Evolutionary conservation across 805 yeast genomes (phyloP).

Genomic region (Candida khao-thaluensis): DNA sequence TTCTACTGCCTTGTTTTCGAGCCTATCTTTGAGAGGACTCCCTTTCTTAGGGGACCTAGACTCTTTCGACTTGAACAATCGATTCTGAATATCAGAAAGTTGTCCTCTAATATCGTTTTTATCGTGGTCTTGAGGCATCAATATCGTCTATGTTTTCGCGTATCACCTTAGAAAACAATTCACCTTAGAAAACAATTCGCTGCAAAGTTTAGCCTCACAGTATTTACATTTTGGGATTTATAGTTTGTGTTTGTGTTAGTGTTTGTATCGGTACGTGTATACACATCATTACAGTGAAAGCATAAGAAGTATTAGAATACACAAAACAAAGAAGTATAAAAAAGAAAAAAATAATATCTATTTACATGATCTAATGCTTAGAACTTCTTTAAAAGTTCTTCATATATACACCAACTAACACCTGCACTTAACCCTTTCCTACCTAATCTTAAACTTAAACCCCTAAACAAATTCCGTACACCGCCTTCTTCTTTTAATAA

Average conservation of each 20-base stretch:
- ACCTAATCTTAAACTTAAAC: conserved; percentile 73
- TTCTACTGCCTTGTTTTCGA: neutral
- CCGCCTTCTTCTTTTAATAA: conserved; percentile 47
- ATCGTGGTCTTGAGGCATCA: conserved; percentile 14
- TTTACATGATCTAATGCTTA: neutral
- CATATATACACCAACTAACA: conserved; percentile 96
- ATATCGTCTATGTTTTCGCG: conserved; percentile 8
- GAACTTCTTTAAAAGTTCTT: conserved; percentile 62
- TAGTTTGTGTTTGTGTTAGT: too few relatives aligned
- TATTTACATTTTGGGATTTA: too few relatives aligned
- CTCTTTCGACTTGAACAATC: conserved; percentile 25
- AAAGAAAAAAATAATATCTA: too few relatives aligned
- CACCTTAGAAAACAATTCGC: too few relatives aligned
- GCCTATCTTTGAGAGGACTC: neutral
- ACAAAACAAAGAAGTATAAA: too few relatives aligned
- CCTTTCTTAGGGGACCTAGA: conserved; percentile 12
- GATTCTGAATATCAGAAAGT: conserved; percentile 37
- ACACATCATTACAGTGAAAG: too few relatives aligned
- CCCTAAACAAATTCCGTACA: conserved; percentile 68
- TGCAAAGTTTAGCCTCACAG: too few relatives aligned
- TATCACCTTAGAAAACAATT: too few relatives aligned
- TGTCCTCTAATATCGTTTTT: conserved; percentile 37
- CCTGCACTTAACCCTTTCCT: conserved; percentile 92
- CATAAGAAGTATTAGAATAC: too few relatives aligned
- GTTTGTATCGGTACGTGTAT: too few relatives aligned